These are phyloP conservation scores for Neoascochyta sp. DNA, from an alignment of 2,329 filamentous ascomycete species.

Conservation along the genomic window DNA sequence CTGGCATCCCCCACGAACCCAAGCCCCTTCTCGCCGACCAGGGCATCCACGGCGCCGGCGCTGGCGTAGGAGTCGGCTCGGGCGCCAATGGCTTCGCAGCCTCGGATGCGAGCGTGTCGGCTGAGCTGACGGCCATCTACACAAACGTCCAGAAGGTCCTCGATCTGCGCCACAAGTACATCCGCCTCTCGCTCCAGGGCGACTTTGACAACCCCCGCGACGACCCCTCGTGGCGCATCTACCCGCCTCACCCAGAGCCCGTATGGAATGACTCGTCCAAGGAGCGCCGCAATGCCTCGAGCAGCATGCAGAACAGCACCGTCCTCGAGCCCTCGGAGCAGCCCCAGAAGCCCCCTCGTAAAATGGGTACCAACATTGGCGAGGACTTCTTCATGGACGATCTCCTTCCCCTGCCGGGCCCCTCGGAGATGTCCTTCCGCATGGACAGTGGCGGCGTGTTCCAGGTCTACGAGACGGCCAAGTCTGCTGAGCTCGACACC, in stretches of 20 bases:
- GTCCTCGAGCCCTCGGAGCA: conserved; percentile 32
- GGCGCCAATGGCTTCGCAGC: conserved; percentile 63
- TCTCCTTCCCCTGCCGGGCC: conserved; percentile 66
- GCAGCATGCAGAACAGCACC: conserved; percentile 40
- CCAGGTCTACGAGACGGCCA: conserved; percentile 77
- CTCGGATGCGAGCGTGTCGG: conserved; percentile 73
- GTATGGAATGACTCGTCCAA: conserved; percentile 69
- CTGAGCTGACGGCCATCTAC: conserved; percentile 82
- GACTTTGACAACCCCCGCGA: conserved; percentile 85
- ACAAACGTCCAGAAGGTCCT: conserved; percentile 87
- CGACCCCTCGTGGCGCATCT: conserved; percentile 76
- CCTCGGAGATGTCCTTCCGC: conserved; percentile 69
- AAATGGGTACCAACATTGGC: conserved; percentile 85
- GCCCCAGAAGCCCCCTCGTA: conserved; percentile 57
- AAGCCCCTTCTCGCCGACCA: conserved; percentile 54
- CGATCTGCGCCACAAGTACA: conserved; percentile 84
- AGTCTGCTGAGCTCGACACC: conserved; percentile 58
- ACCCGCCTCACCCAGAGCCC: conserved; percentile 86
- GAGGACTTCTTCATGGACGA: conserved; percentile 87
- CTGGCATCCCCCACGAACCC: conserved; percentile 52
- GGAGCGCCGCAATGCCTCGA: conserved; percentile 39
- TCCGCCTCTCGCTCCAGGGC: conserved; percentile 77
- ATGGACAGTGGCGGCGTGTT: conserved; percentile 84
- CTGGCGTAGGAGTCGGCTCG: conserved; percentile 59
- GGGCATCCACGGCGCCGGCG: conserved; percentile 56